Evolutionary conservation across 78 protist species (phyloP).

Genomic region (Pigoraptor vietnamica): DNA sequence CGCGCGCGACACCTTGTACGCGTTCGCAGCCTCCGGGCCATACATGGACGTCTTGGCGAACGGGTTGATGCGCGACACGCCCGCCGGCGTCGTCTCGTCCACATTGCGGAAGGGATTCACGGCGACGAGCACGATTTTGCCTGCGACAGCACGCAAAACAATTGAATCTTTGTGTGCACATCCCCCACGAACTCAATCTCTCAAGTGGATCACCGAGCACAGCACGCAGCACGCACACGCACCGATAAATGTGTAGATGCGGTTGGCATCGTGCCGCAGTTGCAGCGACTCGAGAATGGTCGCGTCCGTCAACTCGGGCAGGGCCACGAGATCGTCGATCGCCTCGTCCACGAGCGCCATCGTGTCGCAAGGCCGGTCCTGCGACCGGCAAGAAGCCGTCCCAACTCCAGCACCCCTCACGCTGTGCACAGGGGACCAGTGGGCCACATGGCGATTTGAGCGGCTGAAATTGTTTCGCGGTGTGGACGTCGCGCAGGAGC

Average conservation of each 20-base stretch:
- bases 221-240: slow-evolving; percentile 42
- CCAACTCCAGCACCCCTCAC: too few relatives aligned
- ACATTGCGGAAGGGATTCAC: slow-evolving; percentile 73
- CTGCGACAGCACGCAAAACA: neutral
- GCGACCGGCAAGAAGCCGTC: too few relatives aligned
- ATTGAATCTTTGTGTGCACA: neutral
- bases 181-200: too few relatives aligned
- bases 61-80: neutral
- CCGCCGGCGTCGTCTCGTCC: neutral
- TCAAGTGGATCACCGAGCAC: too few relatives aligned
- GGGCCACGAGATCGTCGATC: neutral
- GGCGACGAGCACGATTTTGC: slow-evolving; percentile 59
- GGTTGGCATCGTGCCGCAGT: neutral
- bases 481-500: too few relatives aligned
- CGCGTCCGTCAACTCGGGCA: neutral
- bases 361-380: too few relatives aligned
- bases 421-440: too few relatives aligned
- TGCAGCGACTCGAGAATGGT: neutral
- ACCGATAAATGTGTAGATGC: slow-evolving; percentile 72
- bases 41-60: neutral
- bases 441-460: too few relatives aligned
- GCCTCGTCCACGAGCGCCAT: neutral
- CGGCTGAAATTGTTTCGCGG: too few relatives aligned
- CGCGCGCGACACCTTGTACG: slow-evolving; percentile 7
- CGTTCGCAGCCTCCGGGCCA: neutral